Evolutionary conservation across 1,284 basidiomycete species (phyloP).

Genomic region (Hemileia vastatrix): DNA sequence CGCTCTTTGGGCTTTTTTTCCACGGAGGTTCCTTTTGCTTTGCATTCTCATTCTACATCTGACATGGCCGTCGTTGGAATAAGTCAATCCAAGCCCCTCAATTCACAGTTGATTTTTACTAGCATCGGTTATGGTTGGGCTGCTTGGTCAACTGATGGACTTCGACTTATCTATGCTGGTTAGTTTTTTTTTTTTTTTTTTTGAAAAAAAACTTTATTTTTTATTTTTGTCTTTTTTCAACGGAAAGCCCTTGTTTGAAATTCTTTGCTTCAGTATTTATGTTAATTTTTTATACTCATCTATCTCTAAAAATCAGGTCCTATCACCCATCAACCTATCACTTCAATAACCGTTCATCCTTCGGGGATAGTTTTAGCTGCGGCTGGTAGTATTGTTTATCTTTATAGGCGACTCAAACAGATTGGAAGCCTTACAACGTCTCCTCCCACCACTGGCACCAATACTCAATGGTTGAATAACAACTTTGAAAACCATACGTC

Average conservation of each 20-base stretch:
- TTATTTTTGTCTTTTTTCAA: too few relatives aligned
- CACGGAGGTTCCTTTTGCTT: constrained; percentile 77
- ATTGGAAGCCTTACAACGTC: neutral
- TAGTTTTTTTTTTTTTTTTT: constrained; percentile 42
- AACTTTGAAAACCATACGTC: too few relatives aligned
- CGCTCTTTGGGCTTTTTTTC: constrained; percentile 86
- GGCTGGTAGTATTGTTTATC: constrained; percentile 5
- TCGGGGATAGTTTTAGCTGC: constrained; percentile 17
- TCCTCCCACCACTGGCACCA: neutral
- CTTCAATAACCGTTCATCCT: constrained; percentile 10
- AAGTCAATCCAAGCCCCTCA: constrained; percentile 65
- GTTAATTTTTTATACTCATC: neutral
- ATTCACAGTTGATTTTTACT: constrained; percentile 55
- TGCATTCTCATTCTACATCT: constrained; percentile 78
- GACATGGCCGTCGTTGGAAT: constrained; percentile 54
- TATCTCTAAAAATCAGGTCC: constrained; percentile 5
- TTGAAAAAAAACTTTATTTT: neutral
- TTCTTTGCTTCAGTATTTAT: neutral
- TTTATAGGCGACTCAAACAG: constrained; percentile 14
- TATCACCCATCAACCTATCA: constrained; percentile 16
- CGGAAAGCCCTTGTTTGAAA: too few relatives aligned
- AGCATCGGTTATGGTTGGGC: constrained; percentile 87
- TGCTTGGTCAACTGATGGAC: constrained; percentile 89
- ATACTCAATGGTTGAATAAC: neutral
- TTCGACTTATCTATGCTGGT: constrained; percentile 89